Evolutionary conservation across 768 basidiomycete genomes (phyloP).

Genomic region (Tulasnella sp.): DNA sequence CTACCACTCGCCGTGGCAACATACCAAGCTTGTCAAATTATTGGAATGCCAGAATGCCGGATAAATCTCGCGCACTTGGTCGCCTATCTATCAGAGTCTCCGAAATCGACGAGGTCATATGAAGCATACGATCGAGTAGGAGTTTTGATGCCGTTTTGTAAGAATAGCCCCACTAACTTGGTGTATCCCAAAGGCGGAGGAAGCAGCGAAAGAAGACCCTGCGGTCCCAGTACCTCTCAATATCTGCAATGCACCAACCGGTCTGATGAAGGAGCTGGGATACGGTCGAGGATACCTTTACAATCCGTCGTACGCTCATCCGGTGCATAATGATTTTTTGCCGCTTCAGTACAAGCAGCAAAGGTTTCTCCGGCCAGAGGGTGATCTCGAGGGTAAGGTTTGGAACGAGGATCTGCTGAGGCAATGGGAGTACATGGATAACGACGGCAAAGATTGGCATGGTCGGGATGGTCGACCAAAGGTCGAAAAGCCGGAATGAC

Average conservation of each 20-base stretch:
- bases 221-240: constrained; percentile 54
- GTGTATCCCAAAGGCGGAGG: constrained; percentile 36
- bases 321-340: constrained; percentile 52
- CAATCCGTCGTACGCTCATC: constrained; percentile 54
- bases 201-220: constrained; percentile 40
- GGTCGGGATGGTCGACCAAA: constrained; percentile 30
- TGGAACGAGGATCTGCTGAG: constrained; percentile 51
- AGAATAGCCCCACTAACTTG: neutral
- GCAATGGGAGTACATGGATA: constrained; percentile 44
- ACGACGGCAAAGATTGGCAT: constrained; percentile 38
- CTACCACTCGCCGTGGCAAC: constrained; percentile 58
- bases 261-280: constrained; percentile 54
- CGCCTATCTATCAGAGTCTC: constrained; percentile 68
- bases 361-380: constrained; percentile 35
- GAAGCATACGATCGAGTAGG: constrained; percentile 50
- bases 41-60: constrained; percentile 77
- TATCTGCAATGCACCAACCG: constrained; percentile 69
- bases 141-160: neutral
- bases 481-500: neutral
- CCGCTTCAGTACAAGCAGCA: constrained; percentile 37
- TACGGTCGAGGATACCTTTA: constrained; percentile 55
- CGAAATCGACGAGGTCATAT: constrained; percentile 71
- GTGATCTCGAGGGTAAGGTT: constrained; percentile 34
- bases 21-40: constrained; percentile 49
- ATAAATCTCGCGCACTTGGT: constrained; percentile 70